These are phyloP conservation scores for Penicillium flavigenum DNA, from an alignment of 495 filamentous ascomycete genomes.

Conservation along the genomic window DNA sequence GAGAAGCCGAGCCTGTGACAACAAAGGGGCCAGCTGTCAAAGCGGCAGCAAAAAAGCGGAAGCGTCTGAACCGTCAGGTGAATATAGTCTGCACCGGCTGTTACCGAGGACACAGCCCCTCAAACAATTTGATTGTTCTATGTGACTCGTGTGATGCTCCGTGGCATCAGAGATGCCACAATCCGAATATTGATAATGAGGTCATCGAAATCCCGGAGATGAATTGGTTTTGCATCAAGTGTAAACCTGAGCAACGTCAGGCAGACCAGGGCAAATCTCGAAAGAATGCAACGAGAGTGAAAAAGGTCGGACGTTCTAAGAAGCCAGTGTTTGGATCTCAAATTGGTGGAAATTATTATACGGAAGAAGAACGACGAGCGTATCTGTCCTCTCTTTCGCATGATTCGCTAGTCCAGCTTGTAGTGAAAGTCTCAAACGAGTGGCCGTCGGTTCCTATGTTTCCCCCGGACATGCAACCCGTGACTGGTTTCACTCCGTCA, in stretches of 20 bases:
- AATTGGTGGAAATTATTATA: slow-evolving; percentile 29
- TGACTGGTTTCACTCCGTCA: not conserved
- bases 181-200: slow-evolving; percentile 72
- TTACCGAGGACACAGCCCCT: slow-evolving; percentile 70
- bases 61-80: slow-evolving; percentile 42
- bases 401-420: slow-evolving; percentile 40
- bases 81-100: slow-evolving; percentile 71
- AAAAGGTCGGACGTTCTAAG: slow-evolving; percentile 7
- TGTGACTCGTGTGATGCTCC: slow-evolving; percentile 87
- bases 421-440: slow-evolving; percentile 34
- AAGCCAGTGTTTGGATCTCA: slow-evolving; percentile 7
- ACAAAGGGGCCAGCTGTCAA: not conserved
- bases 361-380: slow-evolving; percentile 37
- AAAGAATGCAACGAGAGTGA: not conserved
- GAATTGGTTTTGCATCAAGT: slow-evolving; percentile 78
- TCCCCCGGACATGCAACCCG: slow-evolving; percentile 31
- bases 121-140: slow-evolving; percentile 85
- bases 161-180: slow-evolving; percentile 91
- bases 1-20: not conserved
- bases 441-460: slow-evolving; percentile 43
- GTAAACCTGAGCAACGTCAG: slow-evolving; percentile 48
- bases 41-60: slow-evolving; percentile 37
- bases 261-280: slow-evolving; percentile 21
- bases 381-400: slow-evolving; percentile 45
- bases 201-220: slow-evolving; percentile 64